Conservation (phyloP, 73 alveolate genomes). For the Tetrahymena malaccensis region DNA sequence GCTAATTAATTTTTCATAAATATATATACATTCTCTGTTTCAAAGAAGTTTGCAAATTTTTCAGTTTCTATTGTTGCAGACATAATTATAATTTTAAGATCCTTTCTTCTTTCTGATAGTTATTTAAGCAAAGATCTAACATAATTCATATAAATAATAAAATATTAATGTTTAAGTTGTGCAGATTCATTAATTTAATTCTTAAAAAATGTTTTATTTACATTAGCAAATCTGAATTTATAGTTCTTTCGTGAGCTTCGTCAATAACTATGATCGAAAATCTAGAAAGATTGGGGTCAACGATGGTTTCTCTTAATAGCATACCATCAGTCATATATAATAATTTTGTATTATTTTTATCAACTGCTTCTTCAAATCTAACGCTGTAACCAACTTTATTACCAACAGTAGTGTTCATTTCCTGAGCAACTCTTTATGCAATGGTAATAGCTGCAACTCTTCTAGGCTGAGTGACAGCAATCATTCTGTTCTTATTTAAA, state of each 20-base stretch:
- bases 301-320: constrained; percentile 76
- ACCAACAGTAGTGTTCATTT: constrained; percentile 58
- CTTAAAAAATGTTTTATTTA: not conserved
- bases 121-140: constrained; percentile 84
- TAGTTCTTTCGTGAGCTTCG: constrained; percentile 94
- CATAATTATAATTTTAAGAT: constrained; percentile 55
- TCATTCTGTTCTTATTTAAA: constrained; percentile 48
- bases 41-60: constrained; percentile 25
- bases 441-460: constrained; percentile 92
- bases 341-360: constrained; percentile 65
- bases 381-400: constrained; percentile 78
- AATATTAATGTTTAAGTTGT: no score
- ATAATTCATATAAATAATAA: constrained; percentile 38
- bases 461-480: constrained; percentile 88
- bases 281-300: constrained; percentile 61
- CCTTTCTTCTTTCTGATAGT: constrained; percentile 50
- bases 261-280: constrained; percentile 78
- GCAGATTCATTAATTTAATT: not conserved
- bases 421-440: constrained; percentile 88
- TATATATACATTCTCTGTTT: constrained; percentile 11
- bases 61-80: constrained; percentile 62
- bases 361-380: constrained; percentile 54
- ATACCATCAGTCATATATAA: constrained; percentile 85
- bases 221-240: constrained; percentile 52
- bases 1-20: not conserved